Evolutionary conservation across 2,329 filamentous ascomycete genomes (phyloP).

Genomic region (Colletotrichum spinosum): DNA sequence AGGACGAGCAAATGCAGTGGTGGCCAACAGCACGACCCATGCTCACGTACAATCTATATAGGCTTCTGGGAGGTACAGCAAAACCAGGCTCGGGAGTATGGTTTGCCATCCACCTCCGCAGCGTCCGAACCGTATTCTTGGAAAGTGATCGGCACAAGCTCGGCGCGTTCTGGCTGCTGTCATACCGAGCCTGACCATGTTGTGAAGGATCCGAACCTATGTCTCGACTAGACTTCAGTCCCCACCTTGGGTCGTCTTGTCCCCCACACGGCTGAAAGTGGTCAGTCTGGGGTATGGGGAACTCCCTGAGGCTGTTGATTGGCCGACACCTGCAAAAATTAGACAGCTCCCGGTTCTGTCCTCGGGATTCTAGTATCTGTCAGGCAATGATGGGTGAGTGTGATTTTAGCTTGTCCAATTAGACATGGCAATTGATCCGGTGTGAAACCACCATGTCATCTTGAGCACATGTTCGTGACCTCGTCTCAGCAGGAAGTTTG

Average conservation of each 20-base stretch:
- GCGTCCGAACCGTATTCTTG: conserved; percentile 4
- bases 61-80: background rate
- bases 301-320: background rate
- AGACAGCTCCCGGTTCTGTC: conserved; percentile 4
- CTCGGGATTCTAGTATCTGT: background rate
- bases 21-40: too few species aligned
- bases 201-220: background rate
- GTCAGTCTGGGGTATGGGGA: conserved; percentile 20
- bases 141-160: background rate
- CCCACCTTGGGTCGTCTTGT: background rate
- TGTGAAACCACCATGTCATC: background rate
- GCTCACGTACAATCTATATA: too few species aligned
- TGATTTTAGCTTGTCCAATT: background rate
- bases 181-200: background rate
- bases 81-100: background rate
- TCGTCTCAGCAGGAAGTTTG: background rate
- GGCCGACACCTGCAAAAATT: background rate
- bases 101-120: too few species aligned
- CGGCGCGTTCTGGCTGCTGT: conserved; percentile 1
- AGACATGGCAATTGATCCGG: background rate
- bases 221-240: conserved; percentile 3
- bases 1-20: too few species aligned
- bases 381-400: background rate
- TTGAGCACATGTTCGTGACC: background rate
- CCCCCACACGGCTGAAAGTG: background rate